Evolutionary conservation across 495 filamentous ascomycete genomes (phyloP).

Genomic region (Neurospora intermedia): DNA sequence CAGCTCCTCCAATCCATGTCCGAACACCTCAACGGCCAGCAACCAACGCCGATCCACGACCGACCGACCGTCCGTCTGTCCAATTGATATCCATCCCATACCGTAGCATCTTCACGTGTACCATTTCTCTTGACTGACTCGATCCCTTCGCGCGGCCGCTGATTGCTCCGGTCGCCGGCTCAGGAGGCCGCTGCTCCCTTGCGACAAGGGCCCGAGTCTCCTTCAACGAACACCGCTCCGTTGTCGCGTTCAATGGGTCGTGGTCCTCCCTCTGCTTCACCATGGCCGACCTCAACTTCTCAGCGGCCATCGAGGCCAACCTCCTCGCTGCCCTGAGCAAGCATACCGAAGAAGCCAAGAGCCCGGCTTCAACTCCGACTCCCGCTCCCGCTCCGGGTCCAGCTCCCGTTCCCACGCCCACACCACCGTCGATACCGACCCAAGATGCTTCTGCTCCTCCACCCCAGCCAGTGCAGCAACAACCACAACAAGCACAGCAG

Average conservation of each 20-base stretch:
- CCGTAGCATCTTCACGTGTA: not conserved
- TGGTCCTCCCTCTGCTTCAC: not conserved
- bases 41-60: constrained; percentile 6
- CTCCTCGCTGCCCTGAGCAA: constrained; percentile 11
- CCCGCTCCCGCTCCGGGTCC: not conserved
- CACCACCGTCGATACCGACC: not conserved
- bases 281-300: constrained; percentile 9
- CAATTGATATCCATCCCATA: not conserved
- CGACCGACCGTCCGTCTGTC: not conserved
- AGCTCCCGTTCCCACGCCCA: not conserved
- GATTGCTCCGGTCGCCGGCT: not conserved
- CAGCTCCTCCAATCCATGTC: constrained; percentile 12
- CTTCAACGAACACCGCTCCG: not conserved
- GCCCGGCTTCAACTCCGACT: not conserved
- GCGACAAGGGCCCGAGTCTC: constrained; percentile 6
- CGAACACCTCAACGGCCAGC: constrained; percentile 4
- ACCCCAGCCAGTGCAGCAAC: not conserved
- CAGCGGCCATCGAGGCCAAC: constrained; percentile 8
- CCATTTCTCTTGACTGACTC: not conserved
- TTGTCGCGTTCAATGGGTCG: constrained; percentile 8
- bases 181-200: constrained; percentile 4
- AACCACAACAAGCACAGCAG: not conserved
- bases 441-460: not conserved
- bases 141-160: not conserved
- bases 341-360: not conserved